Conservation (phyloP, 108 stramenopile genomes). For the Seminavis robusta region DNA sequence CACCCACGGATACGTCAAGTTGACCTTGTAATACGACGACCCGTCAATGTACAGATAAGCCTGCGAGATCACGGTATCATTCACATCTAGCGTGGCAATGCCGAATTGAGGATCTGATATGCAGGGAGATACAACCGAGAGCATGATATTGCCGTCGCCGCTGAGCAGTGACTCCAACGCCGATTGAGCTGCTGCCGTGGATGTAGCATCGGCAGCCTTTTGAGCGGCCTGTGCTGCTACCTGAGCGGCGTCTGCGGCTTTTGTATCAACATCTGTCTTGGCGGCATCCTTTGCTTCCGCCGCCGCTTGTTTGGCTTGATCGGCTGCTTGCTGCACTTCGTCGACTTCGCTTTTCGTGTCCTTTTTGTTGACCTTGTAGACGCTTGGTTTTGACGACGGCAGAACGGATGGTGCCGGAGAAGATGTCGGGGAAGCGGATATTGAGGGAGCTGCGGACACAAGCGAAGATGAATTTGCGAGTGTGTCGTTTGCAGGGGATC, state of each 20-base stretch:
- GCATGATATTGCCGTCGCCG: conserved; percentile 69
- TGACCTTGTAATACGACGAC: conserved; percentile 59
- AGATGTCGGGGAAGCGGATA: background rate
- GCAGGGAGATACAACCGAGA: conserved; percentile 50
- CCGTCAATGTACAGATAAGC: conserved; percentile 74
- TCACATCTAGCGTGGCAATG: conserved; percentile 29
- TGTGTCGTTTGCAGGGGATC: too few relatives aligned
- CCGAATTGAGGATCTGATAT: conserved; percentile 71
- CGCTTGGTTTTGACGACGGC: background rate
- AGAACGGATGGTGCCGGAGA: background rate
- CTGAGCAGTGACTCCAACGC: conserved; percentile 48
- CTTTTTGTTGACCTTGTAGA: too few relatives aligned
- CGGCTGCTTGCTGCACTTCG: conserved; percentile 17
- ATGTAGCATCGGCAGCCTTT: conserved; percentile 71
- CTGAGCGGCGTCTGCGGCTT: conserved; percentile 37
- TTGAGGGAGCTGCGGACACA: background rate
- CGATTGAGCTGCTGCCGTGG: conserved; percentile 45
- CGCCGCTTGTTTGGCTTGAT: conserved; percentile 39
- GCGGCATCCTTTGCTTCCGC: conserved; percentile 34
- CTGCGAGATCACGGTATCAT: conserved; percentile 22
- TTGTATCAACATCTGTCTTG: conserved; percentile 23
- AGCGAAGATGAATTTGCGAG: too few relatives aligned
- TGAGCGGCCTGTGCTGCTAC: conserved; percentile 50
- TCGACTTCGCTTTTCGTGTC: too few relatives aligned
- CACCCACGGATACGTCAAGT: conserved; percentile 68